Evolutionary conservation across 1,284 basidiomycete genomes (phyloP), one percentile per base, ranked within the genome.

Genomic region (Cryptococcus sp.): DNA sequence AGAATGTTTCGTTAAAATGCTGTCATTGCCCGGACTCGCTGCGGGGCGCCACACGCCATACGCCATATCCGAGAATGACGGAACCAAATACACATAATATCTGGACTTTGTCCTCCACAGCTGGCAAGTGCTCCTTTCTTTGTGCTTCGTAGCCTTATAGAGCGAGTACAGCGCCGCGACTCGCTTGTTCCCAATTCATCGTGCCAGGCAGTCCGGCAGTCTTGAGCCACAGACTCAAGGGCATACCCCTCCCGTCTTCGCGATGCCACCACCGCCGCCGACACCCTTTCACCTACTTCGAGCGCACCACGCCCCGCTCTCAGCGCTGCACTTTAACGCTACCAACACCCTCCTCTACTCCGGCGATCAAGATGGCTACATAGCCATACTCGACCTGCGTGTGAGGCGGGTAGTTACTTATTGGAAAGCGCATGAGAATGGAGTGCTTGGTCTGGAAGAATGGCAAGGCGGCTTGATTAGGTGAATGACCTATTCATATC

Each of bases 271-370:
- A 10, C 56, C 69, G 13, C 56, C 77, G 16, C 80, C 81, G 4
- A 77, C 84, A 3, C 91, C 91, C 0, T 81, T 83, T 23, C 88
- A 91, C 70, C 80, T 90, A n/a, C 80, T 94, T 22, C 86, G 91
- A 7, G 80, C 84, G 1, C 91, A 94, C 71, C 78, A 81, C 0
- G 78, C 84, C 0, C 81, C 86, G 6, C 75, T 93, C 20, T 64
- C 73, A 1, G 52, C 66, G 7, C 83, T 81, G 51, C 79, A 82
- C 0, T 64, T 91, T 44, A 88, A 89, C 1, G 66, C 79, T 5
- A 84, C 88, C 71, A 90, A 91, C 71, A 84, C 87, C 62, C 80
- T 88, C 16, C 80, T 95, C 4, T 91, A 90, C 74, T 88, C 91
- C 2, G 93, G 88, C 4, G 92, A 95, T 68, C 80, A 83, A 13